Percentiles rank a stretch among this genome's conserved stretches.
These are phyloP conservation scores for Chaetomium strumarium DNA, from an alignment of 2,329 filamentous ascomycete species.

Conservation along the genomic window DNA sequence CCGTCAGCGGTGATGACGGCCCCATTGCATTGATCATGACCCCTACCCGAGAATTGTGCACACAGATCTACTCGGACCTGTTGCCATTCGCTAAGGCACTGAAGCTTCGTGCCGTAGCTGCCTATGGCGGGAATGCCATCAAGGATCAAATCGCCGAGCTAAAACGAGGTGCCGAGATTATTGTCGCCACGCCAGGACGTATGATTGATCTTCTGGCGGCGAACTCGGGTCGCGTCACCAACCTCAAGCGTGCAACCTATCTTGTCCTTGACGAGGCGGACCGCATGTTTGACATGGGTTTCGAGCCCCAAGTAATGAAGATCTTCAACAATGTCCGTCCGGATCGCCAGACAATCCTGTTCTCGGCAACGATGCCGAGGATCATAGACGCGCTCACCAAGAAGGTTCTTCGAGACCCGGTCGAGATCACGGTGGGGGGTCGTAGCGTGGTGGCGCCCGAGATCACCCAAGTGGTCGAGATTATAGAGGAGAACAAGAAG, in stretches of 20 bases:
- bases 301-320: constrained; percentile 96
- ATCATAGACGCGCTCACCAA: constrained; percentile 88
- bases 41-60: constrained; percentile 86
- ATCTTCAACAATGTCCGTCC: constrained; percentile 88
- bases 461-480: constrained; percentile 90
- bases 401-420: constrained; percentile 76
- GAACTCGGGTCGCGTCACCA: constrained; percentile 91
- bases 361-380: constrained; percentile 92
- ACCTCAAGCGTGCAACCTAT: constrained; percentile 82
- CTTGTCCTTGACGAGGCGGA: constrained; percentile 96
- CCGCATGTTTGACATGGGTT: constrained; percentile 99
- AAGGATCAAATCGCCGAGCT: constrained; percentile 96
- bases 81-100: constrained; percentile 89
- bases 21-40: constrained; percentile 87
- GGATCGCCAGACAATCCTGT: constrained; percentile 88
- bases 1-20: constrained; percentile 76
- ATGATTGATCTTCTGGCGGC: constrained; percentile 93
- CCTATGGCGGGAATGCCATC: constrained; percentile 91
- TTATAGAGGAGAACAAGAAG: constrained; percentile 75
- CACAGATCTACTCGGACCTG: constrained; percentile 90
- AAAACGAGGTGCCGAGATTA: constrained; percentile 89
- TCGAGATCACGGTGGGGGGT: constrained; percentile 90
- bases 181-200: constrained; percentile 90
- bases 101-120: constrained; percentile 79
- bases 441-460: constrained; percentile 80